phyloP scores from a whole-genome alignment of 2,329 filamentous ascomycete genomes.

The Pestalotiopsis sp. region DNA sequence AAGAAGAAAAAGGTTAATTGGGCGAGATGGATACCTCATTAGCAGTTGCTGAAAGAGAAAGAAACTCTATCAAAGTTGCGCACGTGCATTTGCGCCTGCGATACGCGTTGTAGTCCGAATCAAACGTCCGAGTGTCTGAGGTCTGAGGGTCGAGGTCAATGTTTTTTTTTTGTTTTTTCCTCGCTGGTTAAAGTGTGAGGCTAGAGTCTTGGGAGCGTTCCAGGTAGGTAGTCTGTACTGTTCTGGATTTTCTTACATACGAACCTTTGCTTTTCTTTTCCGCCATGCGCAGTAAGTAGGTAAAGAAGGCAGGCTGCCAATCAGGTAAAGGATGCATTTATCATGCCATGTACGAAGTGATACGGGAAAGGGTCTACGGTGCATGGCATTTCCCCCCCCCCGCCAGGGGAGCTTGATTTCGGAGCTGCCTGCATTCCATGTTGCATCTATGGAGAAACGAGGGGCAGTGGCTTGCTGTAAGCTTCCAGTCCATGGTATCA shows the following conservation, averaged over 20 bases:
- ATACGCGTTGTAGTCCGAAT: neutral
- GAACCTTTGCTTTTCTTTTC: neutral
- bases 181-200: neutral
- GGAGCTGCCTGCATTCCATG: neutral
- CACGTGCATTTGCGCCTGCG: neutral
- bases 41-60: neutral
- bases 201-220: neutral
- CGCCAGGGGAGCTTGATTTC: no score
- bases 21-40: neutral
- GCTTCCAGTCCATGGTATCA: neutral
- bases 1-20: neutral
- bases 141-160: neutral
- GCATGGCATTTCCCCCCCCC: no score
- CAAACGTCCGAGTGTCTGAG: constrained; percentile 4
- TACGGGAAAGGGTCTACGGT: no score
- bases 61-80: neutral
- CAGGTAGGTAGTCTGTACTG: neutral
- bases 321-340: no score
- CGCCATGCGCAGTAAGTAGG: neutral
- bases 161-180: neutral
- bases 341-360: no score
- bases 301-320: neutral
- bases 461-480: neutral
- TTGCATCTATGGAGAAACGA: neutral
- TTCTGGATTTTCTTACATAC: neutral